phyloP scores from a whole-genome alignment of 192 early-diverging fungal genomes.

The Martensiomyces pterosporus region DNA sequence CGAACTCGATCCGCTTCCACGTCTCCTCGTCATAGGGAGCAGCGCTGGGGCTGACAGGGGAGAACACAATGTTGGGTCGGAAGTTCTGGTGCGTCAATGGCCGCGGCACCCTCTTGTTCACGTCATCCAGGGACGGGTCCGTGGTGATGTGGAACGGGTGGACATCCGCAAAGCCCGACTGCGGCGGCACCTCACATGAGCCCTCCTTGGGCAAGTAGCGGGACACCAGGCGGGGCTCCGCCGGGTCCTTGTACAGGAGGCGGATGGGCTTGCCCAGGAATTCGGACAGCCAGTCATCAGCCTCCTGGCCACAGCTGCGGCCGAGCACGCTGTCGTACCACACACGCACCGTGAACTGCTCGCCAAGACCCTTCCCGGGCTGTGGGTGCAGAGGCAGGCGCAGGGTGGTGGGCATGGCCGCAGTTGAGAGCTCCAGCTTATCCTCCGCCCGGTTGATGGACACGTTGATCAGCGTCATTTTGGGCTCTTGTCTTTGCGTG shows the following conservation, averaged over 20 bases:
- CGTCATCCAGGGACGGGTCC: slow-evolving; percentile 55
- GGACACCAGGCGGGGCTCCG: slow-evolving; percentile 18
- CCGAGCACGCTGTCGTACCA: slow-evolving; percentile 44
- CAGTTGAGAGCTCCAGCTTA: slow-evolving; percentile 17
- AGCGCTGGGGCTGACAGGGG: slow-evolving; percentile 12
- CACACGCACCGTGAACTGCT: slow-evolving; percentile 15
- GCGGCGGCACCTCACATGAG: slow-evolving; percentile 15
- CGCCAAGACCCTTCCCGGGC: slow-evolving; percentile 5
- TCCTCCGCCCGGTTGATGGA: slow-evolving; percentile 5
- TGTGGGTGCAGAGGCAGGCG: slow-evolving; percentile 29
- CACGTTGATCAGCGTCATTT: slow-evolving; percentile 20
- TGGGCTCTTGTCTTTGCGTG: slow-evolving; percentile 35
- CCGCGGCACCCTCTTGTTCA: slow-evolving; percentile 56
- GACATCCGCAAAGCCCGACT: slow-evolving; percentile 76
- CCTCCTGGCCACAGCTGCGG: slow-evolving; percentile 19
- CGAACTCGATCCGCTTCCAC: slow-evolving; percentile 57
- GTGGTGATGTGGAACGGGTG: slow-evolving; percentile 68
- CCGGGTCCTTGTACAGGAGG: slow-evolving; percentile 32
- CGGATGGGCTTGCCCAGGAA: slow-evolving; percentile 28
- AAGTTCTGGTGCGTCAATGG: slow-evolving; percentile 57
- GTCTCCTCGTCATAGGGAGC: slow-evolving; percentile 70
- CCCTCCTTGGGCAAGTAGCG: slow-evolving; percentile 23
- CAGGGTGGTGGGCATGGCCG: slow-evolving; percentile 11
- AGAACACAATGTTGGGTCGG: slow-evolving; percentile 72
- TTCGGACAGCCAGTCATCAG: slow-evolving; percentile 23